A percentile compares a stretch with the other conserved stretches of the same genome.
Evolutionary conservation across 192 early-diverging fungal genomes (phyloP).

Genomic region (Podila horticola): DNA sequence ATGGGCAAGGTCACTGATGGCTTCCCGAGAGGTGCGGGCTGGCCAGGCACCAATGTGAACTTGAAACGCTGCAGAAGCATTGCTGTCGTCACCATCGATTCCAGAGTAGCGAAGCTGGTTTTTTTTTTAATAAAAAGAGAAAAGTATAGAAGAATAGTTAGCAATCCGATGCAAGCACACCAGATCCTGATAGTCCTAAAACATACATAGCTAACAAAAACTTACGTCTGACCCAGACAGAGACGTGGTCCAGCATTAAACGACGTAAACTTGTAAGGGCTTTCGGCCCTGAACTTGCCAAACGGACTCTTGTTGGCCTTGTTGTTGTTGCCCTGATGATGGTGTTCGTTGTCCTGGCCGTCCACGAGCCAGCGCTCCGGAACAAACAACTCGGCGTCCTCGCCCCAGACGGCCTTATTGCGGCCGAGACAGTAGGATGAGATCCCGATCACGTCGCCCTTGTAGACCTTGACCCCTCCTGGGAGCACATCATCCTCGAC

Average conservation of each 20-base stretch:
- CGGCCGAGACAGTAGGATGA: constrained; percentile 30
- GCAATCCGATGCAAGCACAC: too few relatives aligned
- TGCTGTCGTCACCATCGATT: constrained; percentile 36
- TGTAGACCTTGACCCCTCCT: constrained; percentile 56
- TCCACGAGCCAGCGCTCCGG: constrained; percentile 65
- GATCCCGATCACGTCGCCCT: constrained; percentile 58
- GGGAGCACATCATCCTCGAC: constrained; percentile 53
- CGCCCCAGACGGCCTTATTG: constrained; percentile 52
- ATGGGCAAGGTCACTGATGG: constrained; percentile 52
- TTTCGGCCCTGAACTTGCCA: constrained; percentile 36
- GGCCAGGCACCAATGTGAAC: constrained; percentile 34
- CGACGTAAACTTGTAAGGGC: constrained; percentile 59
- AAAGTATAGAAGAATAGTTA: too few relatives aligned
- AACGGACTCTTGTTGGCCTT: constrained; percentile 30
- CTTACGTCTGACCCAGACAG: constrained; percentile 46
- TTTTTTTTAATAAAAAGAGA: not conserved
- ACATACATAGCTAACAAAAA: not conserved
- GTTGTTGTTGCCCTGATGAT: not conserved
- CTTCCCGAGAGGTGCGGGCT: constrained; percentile 8
- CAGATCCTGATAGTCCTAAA: too few relatives aligned
- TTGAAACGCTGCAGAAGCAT: constrained; percentile 36
- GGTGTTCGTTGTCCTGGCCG: not conserved
- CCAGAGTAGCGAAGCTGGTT: constrained; percentile 46
- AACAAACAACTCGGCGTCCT: constrained; percentile 61
- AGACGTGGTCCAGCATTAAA: constrained; percentile 69